These are phyloP conservation scores for Clavispora fructus DNA, from an alignment of 805 yeast species.

Conservation along the genomic window DNA sequence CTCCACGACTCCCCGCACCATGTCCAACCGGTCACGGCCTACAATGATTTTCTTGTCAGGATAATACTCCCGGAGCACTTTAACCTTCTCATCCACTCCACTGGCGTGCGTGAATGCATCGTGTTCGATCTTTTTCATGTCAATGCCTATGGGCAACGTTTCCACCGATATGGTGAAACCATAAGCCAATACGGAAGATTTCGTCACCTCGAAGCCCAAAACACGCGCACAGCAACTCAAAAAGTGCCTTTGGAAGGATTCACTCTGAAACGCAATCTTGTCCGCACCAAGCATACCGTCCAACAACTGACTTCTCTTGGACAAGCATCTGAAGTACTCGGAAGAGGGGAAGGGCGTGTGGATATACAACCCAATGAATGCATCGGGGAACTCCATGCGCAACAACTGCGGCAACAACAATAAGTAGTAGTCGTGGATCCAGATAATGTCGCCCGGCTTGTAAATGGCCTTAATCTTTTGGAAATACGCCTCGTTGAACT, in stretches of 20 bases:
- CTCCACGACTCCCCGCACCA: constrained; percentile 90
- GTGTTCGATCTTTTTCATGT: constrained; percentile 59
- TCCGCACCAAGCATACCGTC: constrained; percentile 93
- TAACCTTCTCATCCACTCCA: constrained; percentile 56
- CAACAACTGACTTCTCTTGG: constrained; percentile 74
- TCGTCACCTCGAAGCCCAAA: constrained; percentile 71
- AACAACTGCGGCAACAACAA: constrained; percentile 77
- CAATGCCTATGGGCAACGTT: constrained; percentile 86
- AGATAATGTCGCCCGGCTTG: constrained; percentile 82
- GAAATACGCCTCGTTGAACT: constrained; percentile 86
- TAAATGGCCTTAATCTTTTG: constrained; percentile 68
- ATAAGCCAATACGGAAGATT: constrained; percentile 57
- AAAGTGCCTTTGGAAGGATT: constrained; percentile 85
- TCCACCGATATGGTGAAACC: constrained; percentile 73
- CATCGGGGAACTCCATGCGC: constrained; percentile 70
- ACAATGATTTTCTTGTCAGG: constrained; percentile 71
- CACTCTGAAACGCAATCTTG: constrained; percentile 79
- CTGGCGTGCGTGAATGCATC: constrained; percentile 45
- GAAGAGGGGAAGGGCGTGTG: constrained; percentile 95
- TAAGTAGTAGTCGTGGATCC: constrained; percentile 90
- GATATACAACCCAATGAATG: constrained; percentile 69
- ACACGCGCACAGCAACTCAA: constrained; percentile 85
- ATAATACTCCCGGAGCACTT: constrained; percentile 59
- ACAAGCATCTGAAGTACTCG: constrained; percentile 85
- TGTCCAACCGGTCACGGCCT: constrained; percentile 90